Evolutionary conservation across 345 rosid species (phyloP).

Genomic region (Populus davidiana): DNA sequence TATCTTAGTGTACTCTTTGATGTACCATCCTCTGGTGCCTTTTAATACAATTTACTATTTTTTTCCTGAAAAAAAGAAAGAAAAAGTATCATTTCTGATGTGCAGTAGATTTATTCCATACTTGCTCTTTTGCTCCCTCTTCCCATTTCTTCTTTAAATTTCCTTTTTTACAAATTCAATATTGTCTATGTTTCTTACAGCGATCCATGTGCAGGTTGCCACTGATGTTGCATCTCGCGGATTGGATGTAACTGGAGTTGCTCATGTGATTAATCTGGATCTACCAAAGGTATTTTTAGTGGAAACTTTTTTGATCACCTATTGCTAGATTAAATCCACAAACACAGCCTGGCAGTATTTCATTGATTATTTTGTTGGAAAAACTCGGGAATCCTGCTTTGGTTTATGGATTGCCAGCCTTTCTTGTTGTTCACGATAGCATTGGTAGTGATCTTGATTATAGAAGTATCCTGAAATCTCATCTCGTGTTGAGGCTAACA

Average conservation of each 20-base stretch:
- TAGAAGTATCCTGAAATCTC: slow-evolving; percentile 2
- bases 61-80: not conserved
- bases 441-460: slow-evolving; percentile 5
- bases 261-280: slow-evolving; percentile 44
- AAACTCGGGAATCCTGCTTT: not conserved
- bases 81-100: not conserved
- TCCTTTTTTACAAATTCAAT: too few species aligned
- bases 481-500: not conserved
- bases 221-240: slow-evolving; percentile 51
- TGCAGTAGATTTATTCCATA: not conserved
- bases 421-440: not conserved
- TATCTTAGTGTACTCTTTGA: not conserved
- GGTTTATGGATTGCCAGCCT: not conserved
- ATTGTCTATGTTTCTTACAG: not conserved
- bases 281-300: slow-evolving; percentile 39
- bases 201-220: slow-evolving; percentile 29
- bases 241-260: slow-evolving; percentile 43
- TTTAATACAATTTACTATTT: not conserved
- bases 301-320: slow-evolving; percentile 10
- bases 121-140: not conserved
- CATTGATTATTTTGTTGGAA: not conserved
- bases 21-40: not conserved
- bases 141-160: not conserved
- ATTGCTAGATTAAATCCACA: not conserved
- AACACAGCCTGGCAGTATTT: not conserved